Conservation (phyloP, 2,329 filamentous ascomycete species). For the Colletotrichum scovillei region DNA sequence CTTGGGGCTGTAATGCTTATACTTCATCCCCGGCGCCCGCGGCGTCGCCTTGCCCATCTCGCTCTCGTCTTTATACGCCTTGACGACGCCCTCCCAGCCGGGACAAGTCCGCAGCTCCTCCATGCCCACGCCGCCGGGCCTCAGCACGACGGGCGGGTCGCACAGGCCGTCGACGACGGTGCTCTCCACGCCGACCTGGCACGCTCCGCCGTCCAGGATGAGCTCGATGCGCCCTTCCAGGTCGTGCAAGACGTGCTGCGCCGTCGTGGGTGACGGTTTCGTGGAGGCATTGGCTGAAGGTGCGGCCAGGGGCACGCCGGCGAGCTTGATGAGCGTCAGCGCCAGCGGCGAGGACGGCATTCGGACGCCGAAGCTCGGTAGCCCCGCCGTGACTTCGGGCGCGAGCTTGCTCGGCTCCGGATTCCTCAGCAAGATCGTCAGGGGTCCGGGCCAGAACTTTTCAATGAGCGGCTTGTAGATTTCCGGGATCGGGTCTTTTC, state of each 20-base stretch:
- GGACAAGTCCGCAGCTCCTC: conserved; percentile 78
- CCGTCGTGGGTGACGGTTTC: conserved; percentile 89
- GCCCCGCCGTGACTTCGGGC: conserved; percentile 89
- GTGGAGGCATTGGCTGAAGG: conserved; percentile 96
- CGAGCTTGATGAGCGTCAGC: conserved; percentile 83
- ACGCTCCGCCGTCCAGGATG: conserved; percentile 90
- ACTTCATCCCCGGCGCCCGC: conserved; percentile 97
- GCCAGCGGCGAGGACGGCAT: conserved; percentile 91
- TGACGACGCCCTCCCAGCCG: conserved; percentile 84
- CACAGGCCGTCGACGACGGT: conserved; percentile 95
- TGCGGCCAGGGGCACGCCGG: conserved; percentile 84
- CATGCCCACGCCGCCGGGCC: conserved; percentile 88
- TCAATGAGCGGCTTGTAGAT: conserved; percentile 84
- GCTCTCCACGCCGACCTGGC: conserved; percentile 91
- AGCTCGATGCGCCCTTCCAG: conserved; percentile 83
- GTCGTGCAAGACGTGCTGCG: conserved; percentile 89
- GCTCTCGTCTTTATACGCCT: conserved; percentile 82
- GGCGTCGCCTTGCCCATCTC: conserved; percentile 75
- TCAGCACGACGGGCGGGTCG: conserved; percentile 81
- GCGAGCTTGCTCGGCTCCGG: conserved; percentile 78
- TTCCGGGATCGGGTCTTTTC: conserved; percentile 66
- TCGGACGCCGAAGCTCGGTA: conserved; percentile 87
- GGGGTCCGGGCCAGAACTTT: conserved; percentile 92
- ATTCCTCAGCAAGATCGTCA: conserved; percentile 90
- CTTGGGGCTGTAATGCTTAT: conserved; percentile 95